Percentiles rank a stretch among this genome's conserved stretches.
phyloP scores from a whole-genome alignment of 2,329 filamentous ascomycete genomes.

The Colletotrichum agaves region DNA sequence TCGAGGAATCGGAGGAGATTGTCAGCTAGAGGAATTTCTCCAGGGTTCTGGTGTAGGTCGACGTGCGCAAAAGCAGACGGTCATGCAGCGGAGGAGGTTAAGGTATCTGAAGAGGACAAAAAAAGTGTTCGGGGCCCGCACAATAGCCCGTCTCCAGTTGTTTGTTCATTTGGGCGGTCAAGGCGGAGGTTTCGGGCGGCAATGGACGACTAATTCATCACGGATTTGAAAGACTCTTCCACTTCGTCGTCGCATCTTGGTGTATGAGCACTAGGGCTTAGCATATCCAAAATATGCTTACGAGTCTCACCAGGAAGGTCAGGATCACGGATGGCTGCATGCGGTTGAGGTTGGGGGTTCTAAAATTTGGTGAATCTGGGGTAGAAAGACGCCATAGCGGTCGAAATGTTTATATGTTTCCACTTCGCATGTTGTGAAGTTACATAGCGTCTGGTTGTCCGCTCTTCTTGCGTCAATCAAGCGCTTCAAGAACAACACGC shows the following conservation, averaged over 20 bases:
- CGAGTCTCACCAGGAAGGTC: background rate
- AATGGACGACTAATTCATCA: conserved; percentile 35
- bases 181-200: conserved; percentile 26
- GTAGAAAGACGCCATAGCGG: too few species aligned
- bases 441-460: too few species aligned
- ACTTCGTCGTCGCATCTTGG: background rate
- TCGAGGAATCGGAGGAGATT: conserved; percentile 87
- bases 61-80: too few species aligned
- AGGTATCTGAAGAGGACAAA: background rate
- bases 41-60: conserved; percentile 14
- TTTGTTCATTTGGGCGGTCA: conserved; percentile 29
- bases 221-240: conserved; percentile 29
- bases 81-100: background rate
- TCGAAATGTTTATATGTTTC: too few species aligned
- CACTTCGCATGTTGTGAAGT: too few species aligned
- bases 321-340: too few species aligned
- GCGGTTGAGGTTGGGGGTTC: too few species aligned
- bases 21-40: conserved; percentile 45
- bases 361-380: too few species aligned
- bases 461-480: too few species aligned
- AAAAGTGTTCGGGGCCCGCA: conserved; percentile 9
- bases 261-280: background rate
- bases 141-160: conserved; percentile 24
- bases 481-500: background rate
- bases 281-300: background rate